Evolutionary conservation across 2,329 filamentous ascomycete genomes (phyloP).

Genomic region (Ophiocordyceps camponoti-leonardi): DNA sequence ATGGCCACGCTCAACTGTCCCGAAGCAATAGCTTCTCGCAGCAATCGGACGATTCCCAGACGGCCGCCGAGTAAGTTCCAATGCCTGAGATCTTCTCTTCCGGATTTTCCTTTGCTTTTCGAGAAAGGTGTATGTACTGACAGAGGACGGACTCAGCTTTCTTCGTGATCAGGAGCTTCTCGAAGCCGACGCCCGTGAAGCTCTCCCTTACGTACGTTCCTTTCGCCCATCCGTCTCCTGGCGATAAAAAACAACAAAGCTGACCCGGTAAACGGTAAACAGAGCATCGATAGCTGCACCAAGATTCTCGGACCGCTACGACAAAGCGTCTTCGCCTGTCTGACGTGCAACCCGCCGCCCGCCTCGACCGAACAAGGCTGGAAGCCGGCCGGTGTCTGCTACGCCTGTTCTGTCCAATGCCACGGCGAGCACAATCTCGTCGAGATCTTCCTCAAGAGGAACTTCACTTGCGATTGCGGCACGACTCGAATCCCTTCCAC

Average conservation of each 20-base stretch:
- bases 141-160: slow-evolving; percentile 38
- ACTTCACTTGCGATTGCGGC: slow-evolving; percentile 94
- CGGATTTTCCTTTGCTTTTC: neutral
- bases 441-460: slow-evolving; percentile 87
- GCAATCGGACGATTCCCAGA: slow-evolving; percentile 47
- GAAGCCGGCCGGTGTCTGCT: slow-evolving; percentile 68
- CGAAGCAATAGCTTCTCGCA: slow-evolving; percentile 44
- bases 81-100: neutral
- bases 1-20: slow-evolving; percentile 8
- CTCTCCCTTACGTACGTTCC: slow-evolving; percentile 64
- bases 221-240: neutral
- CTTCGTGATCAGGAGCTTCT: slow-evolving; percentile 78
- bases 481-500: slow-evolving; percentile 59
- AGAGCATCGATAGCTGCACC: slow-evolving; percentile 92
- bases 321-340: slow-evolving; percentile 78
- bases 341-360: slow-evolving; percentile 82
- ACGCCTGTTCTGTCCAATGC: slow-evolving; percentile 90
- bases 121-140: too few species aligned
- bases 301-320: slow-evolving; percentile 74
- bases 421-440: slow-evolving; percentile 91
- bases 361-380: slow-evolving; percentile 32
- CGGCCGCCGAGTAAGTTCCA: slow-evolving; percentile 44
- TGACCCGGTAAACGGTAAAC: neutral
- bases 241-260: neutral
- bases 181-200: slow-evolving; percentile 88